phyloP scores from a whole-genome alignment of 768 basidiomycete species.

The Phylloporus scabripes region DNA sequence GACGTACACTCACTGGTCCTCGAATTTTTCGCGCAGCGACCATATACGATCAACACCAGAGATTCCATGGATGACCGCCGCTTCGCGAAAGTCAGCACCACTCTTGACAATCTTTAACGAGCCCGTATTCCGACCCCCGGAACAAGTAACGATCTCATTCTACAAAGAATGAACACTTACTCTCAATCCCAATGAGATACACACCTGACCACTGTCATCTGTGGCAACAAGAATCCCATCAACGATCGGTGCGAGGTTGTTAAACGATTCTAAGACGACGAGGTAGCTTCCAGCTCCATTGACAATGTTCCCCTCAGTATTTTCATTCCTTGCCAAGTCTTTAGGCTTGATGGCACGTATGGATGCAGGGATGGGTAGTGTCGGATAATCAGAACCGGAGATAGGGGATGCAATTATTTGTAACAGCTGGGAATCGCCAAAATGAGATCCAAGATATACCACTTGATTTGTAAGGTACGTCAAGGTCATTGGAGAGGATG shows the following conservation, averaged over 20 bases:
- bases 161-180: conserved; percentile 22
- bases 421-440: conserved; percentile 75
- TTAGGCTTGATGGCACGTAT: conserved; percentile 39
- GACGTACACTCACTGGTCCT: conserved; percentile 42
- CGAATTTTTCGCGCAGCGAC: conserved; percentile 46
- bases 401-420: conserved; percentile 46
- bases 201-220: conserved; percentile 66
- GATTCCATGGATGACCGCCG: conserved; percentile 54
- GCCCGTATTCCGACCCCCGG: conserved; percentile 73
- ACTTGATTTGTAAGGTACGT: conserved; percentile 67
- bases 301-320: conserved; percentile 43
- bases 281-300: conserved; percentile 52
- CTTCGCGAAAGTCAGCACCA: conserved; percentile 73
- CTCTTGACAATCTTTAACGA: conserved; percentile 72
- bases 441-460: conserved; percentile 76
- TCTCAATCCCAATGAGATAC: conserved; percentile 8
- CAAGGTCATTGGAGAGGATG: conserved; percentile 64
- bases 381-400: conserved; percentile 36
- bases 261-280: conserved; percentile 55
- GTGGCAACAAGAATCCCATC: conserved; percentile 75
- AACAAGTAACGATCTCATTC: conserved; percentile 83
- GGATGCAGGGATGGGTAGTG: conserved; percentile 48
- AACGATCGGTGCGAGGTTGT: conserved; percentile 77
- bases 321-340: conserved; percentile 22
- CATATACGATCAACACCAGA: conserved; percentile 55